These are phyloP conservation scores for Simplicillium aogashimaense DNA, from an alignment of 2,329 filamentous ascomycete species.

Conservation along the genomic window DNA sequence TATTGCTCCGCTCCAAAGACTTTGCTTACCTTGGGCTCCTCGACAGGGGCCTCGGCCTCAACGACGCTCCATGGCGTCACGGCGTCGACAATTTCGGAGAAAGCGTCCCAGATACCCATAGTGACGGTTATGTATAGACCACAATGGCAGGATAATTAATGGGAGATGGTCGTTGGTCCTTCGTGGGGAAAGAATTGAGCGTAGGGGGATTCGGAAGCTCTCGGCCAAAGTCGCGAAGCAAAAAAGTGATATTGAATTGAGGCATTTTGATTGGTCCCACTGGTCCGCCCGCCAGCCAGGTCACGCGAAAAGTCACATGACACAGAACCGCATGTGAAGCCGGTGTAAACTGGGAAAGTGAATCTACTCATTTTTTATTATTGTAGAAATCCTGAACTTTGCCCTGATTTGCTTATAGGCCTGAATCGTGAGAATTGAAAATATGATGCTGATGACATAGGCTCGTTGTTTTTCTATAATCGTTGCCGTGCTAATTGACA, in stretches of 20 bases:
- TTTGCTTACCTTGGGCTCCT: constrained; percentile 46
- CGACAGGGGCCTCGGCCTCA: constrained; percentile 58
- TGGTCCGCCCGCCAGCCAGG: constrained; percentile 4
- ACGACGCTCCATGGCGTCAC: constrained; percentile 55
- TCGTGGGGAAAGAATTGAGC: constrained; percentile 17
- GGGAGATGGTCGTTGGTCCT: constrained; percentile 27
- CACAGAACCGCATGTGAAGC: background rate
- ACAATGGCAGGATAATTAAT: constrained; percentile 22
- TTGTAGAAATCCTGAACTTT: no score
- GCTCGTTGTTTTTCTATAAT: no score
- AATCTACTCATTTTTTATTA: no score
- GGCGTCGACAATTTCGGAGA: constrained; percentile 54
- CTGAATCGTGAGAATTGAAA: no score
- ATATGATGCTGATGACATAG: no score
- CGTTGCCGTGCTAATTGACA: no score
- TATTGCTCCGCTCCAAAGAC: background rate
- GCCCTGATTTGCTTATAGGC: no score
- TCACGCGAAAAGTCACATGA: constrained; percentile 16
- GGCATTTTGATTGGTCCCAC: constrained; percentile 34
- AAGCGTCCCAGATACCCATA: constrained; percentile 60
- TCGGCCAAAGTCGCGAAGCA: constrained; percentile 27
- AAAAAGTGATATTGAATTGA: constrained; percentile 40
- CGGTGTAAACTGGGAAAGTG: no score
- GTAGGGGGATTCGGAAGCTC: constrained; percentile 27
- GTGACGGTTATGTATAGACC: constrained; percentile 15